A percentile compares a stretch with the other conserved stretches of the same genome.
Conservation (phyloP, 768 basidiomycete species). For the Bullera alba region DNA sequence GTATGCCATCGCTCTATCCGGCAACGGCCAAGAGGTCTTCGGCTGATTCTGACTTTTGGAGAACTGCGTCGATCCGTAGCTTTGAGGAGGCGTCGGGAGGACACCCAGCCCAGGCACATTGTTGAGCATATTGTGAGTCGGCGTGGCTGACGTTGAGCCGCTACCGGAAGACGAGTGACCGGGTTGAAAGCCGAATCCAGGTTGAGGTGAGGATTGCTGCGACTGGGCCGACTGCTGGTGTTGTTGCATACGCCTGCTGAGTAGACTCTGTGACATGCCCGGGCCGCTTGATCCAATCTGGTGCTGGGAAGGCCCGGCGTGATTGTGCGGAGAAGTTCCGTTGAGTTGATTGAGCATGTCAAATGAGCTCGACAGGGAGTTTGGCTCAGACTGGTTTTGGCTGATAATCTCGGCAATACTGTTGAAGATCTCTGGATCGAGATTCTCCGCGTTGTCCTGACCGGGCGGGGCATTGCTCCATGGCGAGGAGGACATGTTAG, state of each 20-base stretch:
- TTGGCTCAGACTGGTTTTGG: too few relatives aligned
- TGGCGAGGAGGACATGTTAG: too few relatives aligned
- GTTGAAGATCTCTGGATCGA: too few relatives aligned
- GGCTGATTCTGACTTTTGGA: too few relatives aligned
- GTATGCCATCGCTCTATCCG: slow-evolving; percentile 17
- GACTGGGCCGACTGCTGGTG: slow-evolving; percentile 1
- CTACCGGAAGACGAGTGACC: neutral
- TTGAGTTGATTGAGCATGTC: too few relatives aligned
- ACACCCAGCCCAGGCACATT: neutral
- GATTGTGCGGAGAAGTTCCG: too few relatives aligned
- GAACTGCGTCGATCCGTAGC: slow-evolving; percentile 8
- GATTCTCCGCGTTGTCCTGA: too few relatives aligned
- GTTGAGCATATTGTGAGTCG: neutral
- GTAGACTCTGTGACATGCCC: slow-evolving; percentile 9
- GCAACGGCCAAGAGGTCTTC: slow-evolving; percentile 19
- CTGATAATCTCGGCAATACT: too few relatives aligned
- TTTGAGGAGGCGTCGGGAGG: slow-evolving; percentile 23
- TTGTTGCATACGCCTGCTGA: slow-evolving; percentile 26
- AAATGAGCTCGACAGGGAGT: too few relatives aligned
- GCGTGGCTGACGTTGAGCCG: slow-evolving; percentile 5
- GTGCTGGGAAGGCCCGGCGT: too few relatives aligned
- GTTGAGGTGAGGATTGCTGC: neutral
- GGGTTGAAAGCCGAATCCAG: slow-evolving; percentile 1
- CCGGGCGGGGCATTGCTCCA: too few relatives aligned
- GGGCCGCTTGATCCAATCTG: neutral